Evolutionary conservation across 2,329 filamentous ascomycete genomes (phyloP).

Genomic region (Drechslerella stenobrocha): DNA sequence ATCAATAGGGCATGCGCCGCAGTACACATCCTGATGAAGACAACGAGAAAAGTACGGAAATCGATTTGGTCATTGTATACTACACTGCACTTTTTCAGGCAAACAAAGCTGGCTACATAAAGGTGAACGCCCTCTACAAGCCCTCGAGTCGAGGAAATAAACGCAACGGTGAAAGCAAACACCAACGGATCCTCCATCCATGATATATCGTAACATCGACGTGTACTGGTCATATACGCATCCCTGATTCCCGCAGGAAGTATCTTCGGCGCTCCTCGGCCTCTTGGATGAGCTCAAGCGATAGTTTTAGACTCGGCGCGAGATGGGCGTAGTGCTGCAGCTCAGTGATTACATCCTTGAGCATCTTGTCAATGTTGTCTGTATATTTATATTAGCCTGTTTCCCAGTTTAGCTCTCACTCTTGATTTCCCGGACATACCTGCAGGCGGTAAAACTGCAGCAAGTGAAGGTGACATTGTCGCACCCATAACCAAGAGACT

Average conservation of each 20-base stretch:
- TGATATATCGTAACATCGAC: too few relatives aligned
- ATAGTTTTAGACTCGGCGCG: conserved; percentile 73
- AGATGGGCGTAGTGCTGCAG: conserved; percentile 74
- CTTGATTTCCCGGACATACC: conserved; percentile 41
- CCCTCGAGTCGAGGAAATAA: too few relatives aligned
- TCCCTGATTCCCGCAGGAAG: conserved; percentile 60
- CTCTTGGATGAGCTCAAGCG: conserved; percentile 79
- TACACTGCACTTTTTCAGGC: too few relatives aligned
- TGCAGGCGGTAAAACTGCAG: conserved; percentile 65
- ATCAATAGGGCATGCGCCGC: too few relatives aligned
- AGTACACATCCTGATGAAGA: too few relatives aligned
- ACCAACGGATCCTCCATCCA: too few relatives aligned
- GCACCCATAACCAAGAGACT: conserved; percentile 81
- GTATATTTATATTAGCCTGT: conserved; percentile 55
- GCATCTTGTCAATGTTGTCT: conserved; percentile 70
- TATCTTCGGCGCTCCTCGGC: conserved; percentile 72
- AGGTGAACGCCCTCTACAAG: too few relatives aligned
- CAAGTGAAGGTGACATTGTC: conserved; percentile 75
- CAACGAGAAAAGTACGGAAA: too few relatives aligned
- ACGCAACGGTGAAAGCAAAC: too few relatives aligned
- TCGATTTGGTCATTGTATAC: too few relatives aligned
- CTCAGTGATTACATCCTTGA: conserved; percentile 75
- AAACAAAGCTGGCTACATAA: too few relatives aligned
- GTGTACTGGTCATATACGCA: conserved; percentile 45
- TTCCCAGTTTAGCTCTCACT: conserved; percentile 55